Conservation (phyloP, 2,329 filamentous ascomycete genomes). For the Colletotrichum noveboracense region DNA sequence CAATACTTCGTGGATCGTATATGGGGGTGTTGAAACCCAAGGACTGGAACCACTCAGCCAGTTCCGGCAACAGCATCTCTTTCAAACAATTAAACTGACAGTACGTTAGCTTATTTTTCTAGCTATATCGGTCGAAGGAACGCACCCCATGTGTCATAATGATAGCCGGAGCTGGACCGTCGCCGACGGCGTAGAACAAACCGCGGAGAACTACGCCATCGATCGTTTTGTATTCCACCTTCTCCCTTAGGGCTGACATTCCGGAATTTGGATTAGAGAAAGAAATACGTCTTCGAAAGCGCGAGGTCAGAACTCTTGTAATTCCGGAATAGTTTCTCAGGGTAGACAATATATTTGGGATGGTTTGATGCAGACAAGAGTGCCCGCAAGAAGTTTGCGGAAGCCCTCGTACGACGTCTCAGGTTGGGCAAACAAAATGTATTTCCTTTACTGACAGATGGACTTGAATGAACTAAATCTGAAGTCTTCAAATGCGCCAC, state of each 20-base stretch:
- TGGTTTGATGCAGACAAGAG: background rate
- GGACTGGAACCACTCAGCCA: constrained; percentile 35
- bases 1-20: constrained; percentile 41
- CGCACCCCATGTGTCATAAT: background rate
- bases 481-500: background rate
- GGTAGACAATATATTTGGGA: background rate
- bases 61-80: constrained; percentile 35
- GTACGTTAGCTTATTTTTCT: background rate
- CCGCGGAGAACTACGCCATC: background rate
- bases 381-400: background rate
- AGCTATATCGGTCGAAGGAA: background rate
- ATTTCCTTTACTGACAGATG: background rate
- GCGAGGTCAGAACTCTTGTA: accelerated
- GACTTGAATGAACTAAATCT: background rate
- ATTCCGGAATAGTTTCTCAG: background rate
- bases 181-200: background rate
- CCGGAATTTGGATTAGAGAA: background rate
- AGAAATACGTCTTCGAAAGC: background rate
- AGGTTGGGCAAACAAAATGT: background rate
- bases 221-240: background rate
- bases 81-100: constrained; percentile 22
- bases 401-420: background rate
- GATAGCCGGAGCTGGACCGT: background rate
- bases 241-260: background rate
- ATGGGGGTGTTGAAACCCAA: constrained; percentile 37